These are phyloP conservation scores for Chaetoscypha palmicola DNA, from an alignment of 2,329 filamentous ascomycete species.

Conservation along the genomic window DNA sequence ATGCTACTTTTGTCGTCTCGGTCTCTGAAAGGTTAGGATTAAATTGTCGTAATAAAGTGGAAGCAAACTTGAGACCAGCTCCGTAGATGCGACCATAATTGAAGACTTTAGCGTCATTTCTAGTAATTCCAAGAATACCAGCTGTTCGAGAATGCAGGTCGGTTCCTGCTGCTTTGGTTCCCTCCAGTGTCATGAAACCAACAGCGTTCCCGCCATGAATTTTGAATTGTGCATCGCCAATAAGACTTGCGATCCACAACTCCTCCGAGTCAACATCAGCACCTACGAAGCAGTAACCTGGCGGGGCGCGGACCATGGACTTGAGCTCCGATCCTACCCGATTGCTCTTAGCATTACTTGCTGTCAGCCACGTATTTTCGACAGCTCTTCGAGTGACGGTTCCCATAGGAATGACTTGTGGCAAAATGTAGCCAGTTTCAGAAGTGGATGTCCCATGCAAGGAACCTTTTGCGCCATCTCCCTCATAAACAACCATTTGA, in stretches of 20 bases:
- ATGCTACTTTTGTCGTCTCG: constrained; percentile 69
- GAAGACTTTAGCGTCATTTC: constrained; percentile 95
- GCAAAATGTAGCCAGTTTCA: constrained; percentile 73
- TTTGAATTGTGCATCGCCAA: constrained; percentile 91
- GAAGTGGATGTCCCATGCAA: constrained; percentile 18
- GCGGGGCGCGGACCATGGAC: constrained; percentile 88
- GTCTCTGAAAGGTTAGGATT: constrained; percentile 76
- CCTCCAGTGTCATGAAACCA: constrained; percentile 98
- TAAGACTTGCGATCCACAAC: constrained; percentile 92
- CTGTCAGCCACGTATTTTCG: constrained; percentile 97
- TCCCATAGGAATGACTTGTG: constrained; percentile 96
- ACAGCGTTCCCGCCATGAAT: constrained; percentile 95
- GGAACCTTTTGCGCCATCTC: constrained; percentile 41
- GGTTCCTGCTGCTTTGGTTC: constrained; percentile 87
- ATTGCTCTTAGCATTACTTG: constrained; percentile 93
- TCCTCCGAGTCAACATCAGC: constrained; percentile 97
- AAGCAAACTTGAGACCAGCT: constrained; percentile 90
- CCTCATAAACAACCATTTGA: constrained; percentile 89
- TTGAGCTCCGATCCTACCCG: constrained; percentile 95
- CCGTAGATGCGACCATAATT: constrained; percentile 99
- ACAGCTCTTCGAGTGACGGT: constrained; percentile 91
- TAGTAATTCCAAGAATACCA: constrained; percentile 82
- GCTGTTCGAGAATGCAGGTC: constrained; percentile 94
- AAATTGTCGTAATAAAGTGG: constrained; percentile 85
- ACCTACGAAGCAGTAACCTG: constrained; percentile 88